These are phyloP conservation scores for Nematocida parisii DNA, from an alignment of 371 early-diverging fungal species.

Conservation along the genomic window DNA sequence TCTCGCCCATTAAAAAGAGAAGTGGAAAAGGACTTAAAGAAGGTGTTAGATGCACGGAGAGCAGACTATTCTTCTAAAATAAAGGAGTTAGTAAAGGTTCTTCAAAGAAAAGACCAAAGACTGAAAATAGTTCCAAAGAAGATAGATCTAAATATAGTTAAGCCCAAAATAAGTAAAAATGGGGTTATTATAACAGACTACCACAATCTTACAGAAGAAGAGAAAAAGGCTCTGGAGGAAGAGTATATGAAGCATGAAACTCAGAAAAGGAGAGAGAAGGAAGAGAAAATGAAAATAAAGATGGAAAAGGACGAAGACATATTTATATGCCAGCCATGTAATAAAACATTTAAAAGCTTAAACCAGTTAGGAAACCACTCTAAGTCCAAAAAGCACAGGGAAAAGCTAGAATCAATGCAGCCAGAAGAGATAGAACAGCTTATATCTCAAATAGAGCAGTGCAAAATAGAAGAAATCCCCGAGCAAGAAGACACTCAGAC, in stretches of 20 bases:
- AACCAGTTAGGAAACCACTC: conserved; percentile 53
- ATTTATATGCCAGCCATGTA: conserved; percentile 47
- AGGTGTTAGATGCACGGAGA: conserved; percentile 18
- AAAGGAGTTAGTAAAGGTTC: conserved; percentile 34
- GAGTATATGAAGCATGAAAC: conserved; percentile 14
- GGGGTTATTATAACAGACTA: conserved; percentile 42
- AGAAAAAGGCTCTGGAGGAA: conserved; percentile 6
- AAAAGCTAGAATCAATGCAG: conserved; percentile 26
- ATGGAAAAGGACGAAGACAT: conserved; percentile 10
- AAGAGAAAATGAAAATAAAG: not conserved
- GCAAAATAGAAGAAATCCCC: conserved; percentile 21
- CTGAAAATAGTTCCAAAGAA: conserved; percentile 21
- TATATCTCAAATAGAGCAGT: conserved; percentile 18
- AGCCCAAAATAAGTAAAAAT: conserved; percentile 46
- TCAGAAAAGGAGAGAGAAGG: not conserved
- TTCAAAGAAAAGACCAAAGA: conserved; percentile 45
- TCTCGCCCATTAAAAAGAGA: conserved; percentile 43
- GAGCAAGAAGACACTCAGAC: not conserved
- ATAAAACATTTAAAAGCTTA: conserved; percentile 54
- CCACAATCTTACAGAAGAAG: conserved; percentile 41
- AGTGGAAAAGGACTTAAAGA: conserved; percentile 35
- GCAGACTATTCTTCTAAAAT: conserved; percentile 24
- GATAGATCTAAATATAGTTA: conserved; percentile 26
- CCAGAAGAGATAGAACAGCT: conserved; percentile 32
- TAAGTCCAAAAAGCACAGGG: conserved; percentile 54